A percentile compares a stretch with the other conserved stretches of the same genome.
Evolutionary conservation across 1,284 basidiomycete species (phyloP).

Genomic region (Gyrodon tennesseensis): DNA sequence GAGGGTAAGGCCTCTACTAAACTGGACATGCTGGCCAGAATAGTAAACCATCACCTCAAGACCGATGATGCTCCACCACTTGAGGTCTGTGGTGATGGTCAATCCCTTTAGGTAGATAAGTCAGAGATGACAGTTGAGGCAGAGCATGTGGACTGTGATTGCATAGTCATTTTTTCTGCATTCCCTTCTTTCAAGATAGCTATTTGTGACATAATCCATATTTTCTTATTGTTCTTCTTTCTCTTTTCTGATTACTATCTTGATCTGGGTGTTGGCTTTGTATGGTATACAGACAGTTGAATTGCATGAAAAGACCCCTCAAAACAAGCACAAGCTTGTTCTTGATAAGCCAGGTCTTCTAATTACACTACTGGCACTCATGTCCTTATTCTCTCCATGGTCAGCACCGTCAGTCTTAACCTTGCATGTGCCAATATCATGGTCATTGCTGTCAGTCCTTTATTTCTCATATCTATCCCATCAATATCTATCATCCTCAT

Average conservation of each 20-base stretch:
- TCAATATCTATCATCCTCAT: no score
- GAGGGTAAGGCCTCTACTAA: no score
- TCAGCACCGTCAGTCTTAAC: neutral
- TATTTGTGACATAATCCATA: conserved; percentile 14
- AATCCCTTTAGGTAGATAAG: neutral
- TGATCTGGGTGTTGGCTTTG: conserved; percentile 14
- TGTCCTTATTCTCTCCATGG: neutral
- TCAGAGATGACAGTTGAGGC: neutral
- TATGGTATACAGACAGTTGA: conserved; percentile 17
- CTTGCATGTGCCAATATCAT: neutral
- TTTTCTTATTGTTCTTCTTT: no score
- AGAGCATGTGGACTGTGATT: neutral
- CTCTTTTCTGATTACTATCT: no score
- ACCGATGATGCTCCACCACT: neutral
- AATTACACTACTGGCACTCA: neutral
- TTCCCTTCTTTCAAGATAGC: conserved; percentile 27
- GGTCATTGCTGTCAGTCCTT: neutral
- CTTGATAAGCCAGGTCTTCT: no score
- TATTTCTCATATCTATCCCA: no score
- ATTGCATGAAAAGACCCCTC: conserved; percentile 13
- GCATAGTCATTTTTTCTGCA: conserved; percentile 29
- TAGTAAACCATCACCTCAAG: neutral
- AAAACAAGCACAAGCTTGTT: neutral
- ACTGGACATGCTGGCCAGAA: no score
- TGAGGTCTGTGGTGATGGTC: neutral